phyloP scores from a whole-genome alignment of 2,329 filamentous ascomycete species.

The Huntiella omanensis region DNA sequence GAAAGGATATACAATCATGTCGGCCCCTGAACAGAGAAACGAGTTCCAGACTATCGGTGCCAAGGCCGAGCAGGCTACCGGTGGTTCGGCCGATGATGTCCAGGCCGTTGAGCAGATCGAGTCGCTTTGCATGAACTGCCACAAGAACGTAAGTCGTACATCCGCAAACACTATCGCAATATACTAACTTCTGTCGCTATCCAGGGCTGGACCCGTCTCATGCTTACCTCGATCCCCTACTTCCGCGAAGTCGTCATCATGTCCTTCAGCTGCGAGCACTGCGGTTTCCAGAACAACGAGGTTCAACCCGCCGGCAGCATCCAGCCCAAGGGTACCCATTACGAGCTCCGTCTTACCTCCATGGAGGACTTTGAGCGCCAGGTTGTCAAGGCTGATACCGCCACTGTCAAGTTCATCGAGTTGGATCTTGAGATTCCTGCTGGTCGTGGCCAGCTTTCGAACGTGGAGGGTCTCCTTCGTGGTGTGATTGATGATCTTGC shows the following conservation, averaged over 20 bases:
- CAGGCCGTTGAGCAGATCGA: constrained; percentile 50
- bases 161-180: neutral
- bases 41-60: constrained; percentile 45
- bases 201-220: constrained; percentile 65
- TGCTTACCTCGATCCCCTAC: constrained; percentile 85
- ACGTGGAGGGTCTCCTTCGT: constrained; percentile 71
- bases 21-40: constrained; percentile 25
- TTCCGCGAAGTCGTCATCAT: constrained; percentile 96
- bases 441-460: constrained; percentile 79
- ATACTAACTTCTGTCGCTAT: constrained; percentile 11
- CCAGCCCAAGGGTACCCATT: constrained; percentile 71
- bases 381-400: constrained; percentile 81
- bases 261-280: constrained; percentile 87
- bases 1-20: constrained; percentile 18
- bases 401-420: constrained; percentile 71
- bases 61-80: constrained; percentile 33
- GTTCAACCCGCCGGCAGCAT: constrained; percentile 85
- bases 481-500: constrained; percentile 67
- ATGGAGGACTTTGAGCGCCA: constrained; percentile 63
- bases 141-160: constrained; percentile 42
- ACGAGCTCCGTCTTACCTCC: constrained; percentile 59
- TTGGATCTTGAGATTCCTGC: constrained; percentile 84
- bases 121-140: constrained; percentile 74
- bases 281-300: constrained; percentile 77
- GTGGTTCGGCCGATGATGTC: constrained; percentile 25